Base-by-base conservation (phyloP, 495 filamentous ascomycete genomes). In the Penicillium malachiteum region DNA sequence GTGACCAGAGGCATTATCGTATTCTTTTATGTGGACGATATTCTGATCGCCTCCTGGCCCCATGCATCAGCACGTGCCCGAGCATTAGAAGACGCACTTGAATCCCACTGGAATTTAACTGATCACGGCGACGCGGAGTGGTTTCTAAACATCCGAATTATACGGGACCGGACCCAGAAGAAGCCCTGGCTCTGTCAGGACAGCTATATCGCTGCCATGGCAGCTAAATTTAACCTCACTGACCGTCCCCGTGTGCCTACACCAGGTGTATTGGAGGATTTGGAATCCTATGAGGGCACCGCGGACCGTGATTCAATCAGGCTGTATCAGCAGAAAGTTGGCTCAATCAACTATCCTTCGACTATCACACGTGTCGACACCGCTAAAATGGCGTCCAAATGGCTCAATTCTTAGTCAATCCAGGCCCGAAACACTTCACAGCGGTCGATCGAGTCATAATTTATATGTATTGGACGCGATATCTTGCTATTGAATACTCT, bases 1-100 rank as follows among this genome's bases (percentile, higher is more conserved):
- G 47, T 47, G 1, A 38, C 57, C 10, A 9, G 55, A 9, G 40
- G 47, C 2, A 57, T 68, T 12, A 44, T 65, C 45, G 16, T 69
- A 5, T 64, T 69, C 51, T 59, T 69, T 35, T 66, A 66, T 51
- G 52, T 68, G 0, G 59, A 68, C 54, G 54, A 68, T 40, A 63
- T 66, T 5, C 7, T 65, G 5, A 54, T 68, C 7, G 49, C 33
- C 14, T 35, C 17, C 9, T 13, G 30, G 21, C 39, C 16, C 40
- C 32, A 32, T 7, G 50, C 32, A 12, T 14, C 12, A 6, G 37
- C 14, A 43, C 44, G 17, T 0, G 49, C 37, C 6, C 6, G 16
- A 10, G 3, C 51, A 52, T 38, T 50, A 12, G 38, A 64, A 48
- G 17, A 37, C 14, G 43, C 44, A 18, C 48, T 50, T 10, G 42